A percentile compares a stretch with the other conserved stretches of the same genome.
phyloP scores from a whole-genome alignment of 2,329 filamentous ascomycete species.

The Phaeosphaeriaceae sp. region DNA sequence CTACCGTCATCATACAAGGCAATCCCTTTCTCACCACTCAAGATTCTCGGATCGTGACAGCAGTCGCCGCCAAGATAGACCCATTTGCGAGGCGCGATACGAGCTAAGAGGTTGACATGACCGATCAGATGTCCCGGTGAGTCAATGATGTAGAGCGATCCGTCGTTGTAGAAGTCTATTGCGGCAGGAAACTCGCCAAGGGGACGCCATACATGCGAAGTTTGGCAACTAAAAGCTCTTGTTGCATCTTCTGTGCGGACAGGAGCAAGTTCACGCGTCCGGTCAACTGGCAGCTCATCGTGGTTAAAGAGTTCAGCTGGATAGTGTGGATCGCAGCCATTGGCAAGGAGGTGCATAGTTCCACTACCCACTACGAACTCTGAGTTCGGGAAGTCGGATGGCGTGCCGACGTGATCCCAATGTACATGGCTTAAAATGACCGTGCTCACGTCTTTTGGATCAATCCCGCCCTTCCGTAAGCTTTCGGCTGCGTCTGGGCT shows the following conservation, averaged over 20 bases:
- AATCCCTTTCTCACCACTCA: constrained; percentile 60
- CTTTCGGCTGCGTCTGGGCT: constrained; percentile 53
- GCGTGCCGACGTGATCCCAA: constrained; percentile 65
- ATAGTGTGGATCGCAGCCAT: constrained; percentile 41
- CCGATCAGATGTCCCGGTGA: constrained; percentile 60
- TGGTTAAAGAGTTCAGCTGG: constrained; percentile 55
- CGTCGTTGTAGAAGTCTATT: constrained; percentile 58
- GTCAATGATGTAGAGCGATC: constrained; percentile 56
- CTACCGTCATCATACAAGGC: constrained; percentile 57
- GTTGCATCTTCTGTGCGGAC: constrained; percentile 20
- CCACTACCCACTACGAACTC: constrained; percentile 58
- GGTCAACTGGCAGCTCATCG: constrained; percentile 50
- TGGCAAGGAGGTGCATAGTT: constrained; percentile 32
- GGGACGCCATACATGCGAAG: constrained; percentile 48
- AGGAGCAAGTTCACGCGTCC: constrained; percentile 54
- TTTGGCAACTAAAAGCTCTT: constrained; percentile 24
- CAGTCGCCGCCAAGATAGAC: constrained; percentile 61
- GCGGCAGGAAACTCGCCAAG: constrained; percentile 54
- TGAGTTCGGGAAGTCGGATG: constrained; percentile 57
- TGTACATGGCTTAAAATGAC: constrained; percentile 62
- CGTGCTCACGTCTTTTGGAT: constrained; percentile 46
- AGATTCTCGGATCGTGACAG: constrained; percentile 60
- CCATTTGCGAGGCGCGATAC: constrained; percentile 50
- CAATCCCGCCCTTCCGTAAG: constrained; percentile 47
- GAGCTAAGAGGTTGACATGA: constrained; percentile 58